Evolutionary conservation across 2,329 filamentous ascomycete genomes (phyloP).

Genomic region (Sarocladium kiliense): DNA sequence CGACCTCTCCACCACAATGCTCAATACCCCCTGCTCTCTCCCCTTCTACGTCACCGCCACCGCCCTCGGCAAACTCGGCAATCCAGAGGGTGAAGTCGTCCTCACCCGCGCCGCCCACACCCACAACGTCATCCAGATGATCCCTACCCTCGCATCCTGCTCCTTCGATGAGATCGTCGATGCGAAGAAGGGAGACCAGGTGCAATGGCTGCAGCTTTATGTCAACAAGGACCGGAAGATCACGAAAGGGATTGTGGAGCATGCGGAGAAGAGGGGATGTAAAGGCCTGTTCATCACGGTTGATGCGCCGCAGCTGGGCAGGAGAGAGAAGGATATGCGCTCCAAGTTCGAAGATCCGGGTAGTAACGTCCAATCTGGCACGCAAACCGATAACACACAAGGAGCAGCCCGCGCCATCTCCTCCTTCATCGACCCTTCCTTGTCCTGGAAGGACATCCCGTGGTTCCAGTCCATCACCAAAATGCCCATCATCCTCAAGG

Average conservation of each 20-base stretch:
- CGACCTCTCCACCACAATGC: conserved; percentile 87
- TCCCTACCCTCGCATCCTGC: conserved; percentile 92
- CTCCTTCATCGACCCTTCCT: conserved; percentile 90
- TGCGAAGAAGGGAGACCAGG: conserved; percentile 69
- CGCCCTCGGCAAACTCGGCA: conserved; percentile 87
- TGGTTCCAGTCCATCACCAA: conserved; percentile 89
- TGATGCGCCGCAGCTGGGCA: conserved; percentile 90
- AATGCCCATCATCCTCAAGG: conserved; percentile 96
- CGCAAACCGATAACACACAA: conserved; percentile 77
- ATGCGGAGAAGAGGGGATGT: conserved; percentile 88
- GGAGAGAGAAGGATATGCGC: conserved; percentile 97
- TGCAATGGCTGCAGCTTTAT: conserved; percentile 96
- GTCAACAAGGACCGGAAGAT: conserved; percentile 94
- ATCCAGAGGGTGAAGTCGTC: conserved; percentile 90
- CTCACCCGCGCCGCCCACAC: conserved; percentile 78
- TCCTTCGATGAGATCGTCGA: conserved; percentile 97
- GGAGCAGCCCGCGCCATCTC: conserved; percentile 93
- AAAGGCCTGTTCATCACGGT: conserved; percentile 98
- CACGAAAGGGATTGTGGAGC: conserved; percentile 82
- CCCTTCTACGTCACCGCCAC: conserved; percentile 98
- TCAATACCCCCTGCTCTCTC: conserved; percentile 75
- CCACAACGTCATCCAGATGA: conserved; percentile 96
- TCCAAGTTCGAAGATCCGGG: conserved; percentile 83
- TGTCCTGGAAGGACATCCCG: conserved; percentile 89
- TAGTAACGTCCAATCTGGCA: conserved; percentile 73